These are phyloP conservation scores for Pinus taeda DNA, from an alignment of 75 land plant genomes.

Conservation along the genomic window DNA sequence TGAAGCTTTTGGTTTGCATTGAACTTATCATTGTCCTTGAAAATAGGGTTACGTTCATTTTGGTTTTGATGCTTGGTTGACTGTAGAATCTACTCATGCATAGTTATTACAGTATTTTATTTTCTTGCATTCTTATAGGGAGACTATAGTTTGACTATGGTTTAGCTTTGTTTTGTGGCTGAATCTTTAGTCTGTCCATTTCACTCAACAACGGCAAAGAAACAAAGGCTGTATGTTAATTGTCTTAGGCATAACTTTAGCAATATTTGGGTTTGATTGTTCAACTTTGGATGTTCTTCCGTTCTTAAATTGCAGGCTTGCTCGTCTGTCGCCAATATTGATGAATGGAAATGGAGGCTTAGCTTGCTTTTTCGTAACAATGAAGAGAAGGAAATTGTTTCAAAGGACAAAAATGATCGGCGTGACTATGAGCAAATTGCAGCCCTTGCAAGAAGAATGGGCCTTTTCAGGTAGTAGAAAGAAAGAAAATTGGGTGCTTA, in stretches of 20 bases:
- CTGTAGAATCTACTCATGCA: slow-evolving; percentile 2
- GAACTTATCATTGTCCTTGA: neutral
- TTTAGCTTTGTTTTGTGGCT: neutral
- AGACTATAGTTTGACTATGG: neutral
- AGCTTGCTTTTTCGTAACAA: slow-evolving; percentile 57
- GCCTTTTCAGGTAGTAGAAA: slow-evolving; percentile 64
- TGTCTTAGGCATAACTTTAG: neutral
- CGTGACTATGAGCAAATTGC: slow-evolving; percentile 79
- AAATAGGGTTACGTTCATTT: neutral
- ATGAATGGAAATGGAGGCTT: slow-evolving; percentile 92
- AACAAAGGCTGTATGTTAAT: neutral
- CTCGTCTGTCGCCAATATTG: slow-evolving; percentile 69
- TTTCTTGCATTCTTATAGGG: too few relatives aligned
- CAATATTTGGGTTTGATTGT: neutral
- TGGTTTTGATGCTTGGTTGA: neutral
- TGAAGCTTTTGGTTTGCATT: neutral
- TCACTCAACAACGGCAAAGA: neutral
- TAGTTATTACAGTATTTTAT: neutral
- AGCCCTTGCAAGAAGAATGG: slow-evolving; percentile 74
- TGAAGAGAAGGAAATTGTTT: slow-evolving; percentile 69
- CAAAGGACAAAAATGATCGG: slow-evolving; percentile 81
- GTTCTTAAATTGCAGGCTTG: slow-evolving; percentile 34
- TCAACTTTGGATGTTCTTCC: neutral
- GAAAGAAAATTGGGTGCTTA: neutral
- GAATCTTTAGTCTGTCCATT: neutral